Conservation (phyloP, 1,139 yeast species). For the Wickerhamiella infanticola region DNA sequence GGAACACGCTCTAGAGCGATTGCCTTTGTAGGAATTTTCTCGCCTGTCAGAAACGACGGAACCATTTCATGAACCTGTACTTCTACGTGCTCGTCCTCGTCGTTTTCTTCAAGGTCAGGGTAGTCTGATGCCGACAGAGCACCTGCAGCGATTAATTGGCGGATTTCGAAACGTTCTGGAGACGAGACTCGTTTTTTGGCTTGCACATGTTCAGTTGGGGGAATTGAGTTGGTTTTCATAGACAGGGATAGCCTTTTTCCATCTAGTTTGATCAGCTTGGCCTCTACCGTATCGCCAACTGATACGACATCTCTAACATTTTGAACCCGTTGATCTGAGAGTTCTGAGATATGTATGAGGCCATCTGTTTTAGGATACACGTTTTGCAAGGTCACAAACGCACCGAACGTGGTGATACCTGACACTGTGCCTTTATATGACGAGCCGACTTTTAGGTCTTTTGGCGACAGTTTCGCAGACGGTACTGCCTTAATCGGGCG, state of each 20-base stretch:
- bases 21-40: constrained; percentile 19
- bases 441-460: constrained; percentile 22
- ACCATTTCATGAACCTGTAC: constrained; percentile 55
- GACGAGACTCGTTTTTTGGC: constrained; percentile 48
- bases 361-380: constrained; percentile 11
- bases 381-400: constrained; percentile 39
- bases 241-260: constrained; percentile 39
- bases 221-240: constrained; percentile 29
- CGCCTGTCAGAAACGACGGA: constrained; percentile 61
- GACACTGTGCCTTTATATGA: constrained; percentile 48
- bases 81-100: constrained; percentile 41
- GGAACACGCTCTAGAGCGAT: constrained; percentile 40
- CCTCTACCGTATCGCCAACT: constrained; percentile 48
- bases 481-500: too few relatives aligned
- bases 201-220: constrained; percentile 44
- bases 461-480: constrained; percentile 2
- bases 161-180: constrained; percentile 83
- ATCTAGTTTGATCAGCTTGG: constrained; percentile 38
- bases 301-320: constrained; percentile 46
- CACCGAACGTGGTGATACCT: constrained; percentile 56
- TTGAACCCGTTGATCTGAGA: constrained; percentile 35
- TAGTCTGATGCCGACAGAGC: constrained; percentile 53
- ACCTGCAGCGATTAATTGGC: constrained; percentile 71
- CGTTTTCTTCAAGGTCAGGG: constrained; percentile 35
- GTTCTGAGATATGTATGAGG: constrained; percentile 62